Percentiles rank a stretch among this genome's conserved stretches.
These are phyloP conservation scores for Naumovozyma castellii DNA, from an alignment of 805 yeast species.

Conservation along the genomic window DNA sequence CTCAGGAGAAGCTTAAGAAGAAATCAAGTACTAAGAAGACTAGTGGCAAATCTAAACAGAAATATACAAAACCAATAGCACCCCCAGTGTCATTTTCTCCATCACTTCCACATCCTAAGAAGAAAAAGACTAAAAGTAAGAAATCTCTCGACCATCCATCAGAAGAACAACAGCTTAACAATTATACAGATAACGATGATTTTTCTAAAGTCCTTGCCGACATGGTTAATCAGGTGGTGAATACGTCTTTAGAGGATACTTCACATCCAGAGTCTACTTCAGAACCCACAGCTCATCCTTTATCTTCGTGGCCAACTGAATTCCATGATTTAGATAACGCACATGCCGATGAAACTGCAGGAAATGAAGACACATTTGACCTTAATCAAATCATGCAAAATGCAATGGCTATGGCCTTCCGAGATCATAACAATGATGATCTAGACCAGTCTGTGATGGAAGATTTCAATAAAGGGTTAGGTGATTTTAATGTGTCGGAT, in stretches of 20 bases:
- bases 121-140: conserved; percentile 19
- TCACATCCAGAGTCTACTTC: not conserved
- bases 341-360: conserved; percentile 3
- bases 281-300: conserved; percentile 1
- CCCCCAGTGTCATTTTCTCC: conserved; percentile 1
- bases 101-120: conserved; percentile 5
- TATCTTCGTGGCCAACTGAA: not conserved
- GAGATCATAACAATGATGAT: conserved; percentile 29
- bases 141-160: conserved; percentile 11
- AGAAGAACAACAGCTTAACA: conserved; percentile 1
- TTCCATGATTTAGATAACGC: not conserved
- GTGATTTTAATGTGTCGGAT: conserved; percentile 15
- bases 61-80: not conserved
- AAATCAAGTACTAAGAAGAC: conserved; percentile 9
- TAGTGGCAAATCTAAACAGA: conserved; percentile 5
- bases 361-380: conserved; percentile 42
- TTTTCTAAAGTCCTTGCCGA: conserved; percentile 47
- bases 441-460: conserved; percentile 19
- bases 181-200: conserved; percentile 22
- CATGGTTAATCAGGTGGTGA: conserved; percentile 47
- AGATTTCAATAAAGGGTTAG: conserved; percentile 22
- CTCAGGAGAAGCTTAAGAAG: conserved; percentile 4
- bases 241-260: conserved; percentile 21
- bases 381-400: conserved; percentile 67
- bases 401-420: conserved; percentile 70